These are phyloP conservation scores for Kodamaea nitidulidarum DNA, from an alignment of 805 yeast species.

Conservation along the genomic window DNA sequence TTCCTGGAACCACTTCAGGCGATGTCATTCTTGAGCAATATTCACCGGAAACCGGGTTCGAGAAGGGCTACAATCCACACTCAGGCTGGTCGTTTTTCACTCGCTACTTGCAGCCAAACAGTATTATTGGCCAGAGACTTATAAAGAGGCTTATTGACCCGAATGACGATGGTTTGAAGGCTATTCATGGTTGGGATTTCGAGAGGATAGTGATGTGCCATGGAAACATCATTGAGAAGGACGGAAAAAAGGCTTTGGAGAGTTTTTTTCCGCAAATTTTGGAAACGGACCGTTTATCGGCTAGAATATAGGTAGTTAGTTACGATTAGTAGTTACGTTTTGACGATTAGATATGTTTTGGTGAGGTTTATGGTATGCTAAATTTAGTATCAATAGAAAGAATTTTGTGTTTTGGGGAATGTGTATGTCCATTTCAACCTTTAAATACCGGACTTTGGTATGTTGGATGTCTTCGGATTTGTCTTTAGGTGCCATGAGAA, in stretches of 20 bases:
- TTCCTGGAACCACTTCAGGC: conserved; percentile 9
- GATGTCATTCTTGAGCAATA: conserved; percentile 13
- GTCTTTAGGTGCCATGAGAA: no score
- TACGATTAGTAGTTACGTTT: no score
- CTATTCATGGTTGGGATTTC: conserved; percentile 24
- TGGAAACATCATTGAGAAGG: conserved; percentile 49
- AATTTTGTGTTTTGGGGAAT: no score
- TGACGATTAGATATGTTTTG: no score
- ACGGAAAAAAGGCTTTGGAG: conserved; percentile 26
- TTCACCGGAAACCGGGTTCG: conserved; percentile 12
- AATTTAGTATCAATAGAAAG: no score
- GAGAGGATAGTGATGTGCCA: conserved; percentile 24
- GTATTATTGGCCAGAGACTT: neutral
- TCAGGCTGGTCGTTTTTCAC: conserved; percentile 13
- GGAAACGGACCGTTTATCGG: neutral
- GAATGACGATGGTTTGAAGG: conserved; percentile 17
- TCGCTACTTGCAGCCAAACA: conserved; percentile 7
- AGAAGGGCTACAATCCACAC: conserved; percentile 12
- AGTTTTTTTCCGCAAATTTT: conserved; percentile 10
- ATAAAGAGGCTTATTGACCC: neutral
- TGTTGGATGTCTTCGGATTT: no score
- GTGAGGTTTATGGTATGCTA: no score
- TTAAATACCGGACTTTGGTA: no score
- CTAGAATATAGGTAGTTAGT: no score
- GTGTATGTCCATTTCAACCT: no score